Conservation (phyloP, 306 rosid species). For the Cucurbita pepo region DNA sequence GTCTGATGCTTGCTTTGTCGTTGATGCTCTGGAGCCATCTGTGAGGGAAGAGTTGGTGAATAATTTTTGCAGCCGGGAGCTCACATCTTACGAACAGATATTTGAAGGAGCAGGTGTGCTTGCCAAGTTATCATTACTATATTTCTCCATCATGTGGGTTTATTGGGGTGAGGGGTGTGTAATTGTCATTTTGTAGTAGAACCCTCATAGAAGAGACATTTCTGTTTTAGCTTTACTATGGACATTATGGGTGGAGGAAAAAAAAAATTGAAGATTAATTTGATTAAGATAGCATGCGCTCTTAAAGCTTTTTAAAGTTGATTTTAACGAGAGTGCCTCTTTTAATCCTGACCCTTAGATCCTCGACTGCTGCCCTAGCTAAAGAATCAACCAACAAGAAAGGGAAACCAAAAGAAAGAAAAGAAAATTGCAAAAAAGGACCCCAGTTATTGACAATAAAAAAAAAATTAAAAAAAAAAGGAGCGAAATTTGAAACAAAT, state of each 20-base stretch:
- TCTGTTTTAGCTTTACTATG: background rate
- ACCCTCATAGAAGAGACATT: background rate
- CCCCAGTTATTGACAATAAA: background rate
- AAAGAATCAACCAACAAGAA: background rate
- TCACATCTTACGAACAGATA: slow-evolving; percentile 90
- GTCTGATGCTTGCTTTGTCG: slow-evolving; percentile 97
- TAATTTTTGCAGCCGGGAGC: slow-evolving; percentile 87
- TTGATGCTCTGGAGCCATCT: slow-evolving; percentile 94
- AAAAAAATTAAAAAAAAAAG: background rate
- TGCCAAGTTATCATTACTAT: background rate
- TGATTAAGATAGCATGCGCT: background rate
- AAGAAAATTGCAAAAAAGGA: background rate
- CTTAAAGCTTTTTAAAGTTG: background rate
- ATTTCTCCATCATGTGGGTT: background rate
- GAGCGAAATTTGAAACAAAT: background rate
- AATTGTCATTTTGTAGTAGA: background rate
- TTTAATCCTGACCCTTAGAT: background rate
- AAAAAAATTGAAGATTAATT: background rate
- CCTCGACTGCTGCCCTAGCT: background rate
- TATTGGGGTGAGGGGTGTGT: background rate
- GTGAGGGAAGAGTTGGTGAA: slow-evolving; percentile 96
- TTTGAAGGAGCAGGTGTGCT: slow-evolving; percentile 97
- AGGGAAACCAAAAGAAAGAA: background rate
- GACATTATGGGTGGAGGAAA: background rate
- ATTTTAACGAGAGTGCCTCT: background rate